Base-by-base conservation (phyloP, 139 green algal species). In the Chlorella sorokiniana region DNA sequence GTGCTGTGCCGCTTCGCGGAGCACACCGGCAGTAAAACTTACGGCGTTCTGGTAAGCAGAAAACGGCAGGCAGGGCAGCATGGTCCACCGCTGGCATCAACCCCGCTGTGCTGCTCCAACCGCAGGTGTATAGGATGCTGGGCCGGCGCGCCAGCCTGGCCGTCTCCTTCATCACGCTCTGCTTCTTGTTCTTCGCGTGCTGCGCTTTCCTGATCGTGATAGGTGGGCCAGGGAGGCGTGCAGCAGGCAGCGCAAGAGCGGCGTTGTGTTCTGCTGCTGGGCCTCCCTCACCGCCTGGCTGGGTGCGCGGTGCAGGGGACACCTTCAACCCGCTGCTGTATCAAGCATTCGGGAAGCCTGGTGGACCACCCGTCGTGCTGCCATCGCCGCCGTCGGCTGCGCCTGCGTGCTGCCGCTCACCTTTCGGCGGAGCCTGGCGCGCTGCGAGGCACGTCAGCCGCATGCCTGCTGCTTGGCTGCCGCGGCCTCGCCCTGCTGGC, bases 41-140 rank as follows among this genome's bases (percentile, higher is more conserved):
- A 72, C n/a, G 65, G 65, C 65, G 65, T 37, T 8, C 65, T 72
- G 65, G 65, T 72, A 37, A 72, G 65, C 6, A 11, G 16, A 59
- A 59, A 59, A n/a, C n/a, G n/a, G 54, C 22, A 4, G 54, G 25
- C 54, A 63, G 54, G 23, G 52, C 8, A 20, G 52, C 10, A n/a
- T 18, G 52, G 52, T 10, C 20, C 52, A 29, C n/a, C n/a, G n/a
- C n/a, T n/a, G n/a, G n/a, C n/a, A n/a, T n/a, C n/a, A n/a, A n/a
- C n/a, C n/a, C n/a, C n/a, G n/a, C n/a, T n/a, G n/a, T n/a, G n/a
- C n/a, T n/a, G n/a, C n/a, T n/a, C n/a, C 7, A 8, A 25, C 23
- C 23, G 54, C 65, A 72, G 65, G 65, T 72, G 37, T 25, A 48
- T 37, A 22, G 37, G 33, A 20, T 48, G 65, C 35, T 72, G 37